A percentile compares a stretch with the other conserved stretches of the same genome.
Evolutionary conservation across 768 basidiomycete species (phyloP).

Genomic region (Boletus insuetus): DNA sequence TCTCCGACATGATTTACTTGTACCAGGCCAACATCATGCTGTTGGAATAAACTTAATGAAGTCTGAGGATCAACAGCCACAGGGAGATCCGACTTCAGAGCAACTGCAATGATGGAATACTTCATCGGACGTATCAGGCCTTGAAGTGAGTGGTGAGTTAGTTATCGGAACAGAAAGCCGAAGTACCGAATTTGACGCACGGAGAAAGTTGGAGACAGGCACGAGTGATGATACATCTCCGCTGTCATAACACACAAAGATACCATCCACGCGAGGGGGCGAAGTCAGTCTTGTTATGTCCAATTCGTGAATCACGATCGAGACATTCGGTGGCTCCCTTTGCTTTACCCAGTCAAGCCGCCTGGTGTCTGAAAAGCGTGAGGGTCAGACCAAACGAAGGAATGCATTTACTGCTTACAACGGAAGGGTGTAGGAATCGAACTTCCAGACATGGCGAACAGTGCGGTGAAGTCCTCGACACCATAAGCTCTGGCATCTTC

Average conservation of each 20-base stretch:
- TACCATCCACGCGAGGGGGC: conserved; percentile 66
- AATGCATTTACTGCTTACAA: conserved; percentile 32
- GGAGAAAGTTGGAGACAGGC: conserved; percentile 64
- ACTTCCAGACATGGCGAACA: conserved; percentile 33
- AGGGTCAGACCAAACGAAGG: conserved; percentile 10
- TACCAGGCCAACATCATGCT: conserved; percentile 75
- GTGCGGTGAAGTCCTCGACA: conserved; percentile 42
- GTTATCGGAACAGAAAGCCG: conserved; percentile 5
- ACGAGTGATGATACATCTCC: conserved; percentile 58
- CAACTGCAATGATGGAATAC: conserved; percentile 71
- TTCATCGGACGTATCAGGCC: conserved; percentile 57
- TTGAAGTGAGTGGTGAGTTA: conserved; percentile 30
- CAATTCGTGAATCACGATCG: conserved; percentile 54
- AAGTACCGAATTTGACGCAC: conserved; percentile 45
- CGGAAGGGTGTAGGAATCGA: conserved; percentile 36
- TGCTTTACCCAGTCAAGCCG: conserved; percentile 33
- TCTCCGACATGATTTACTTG: conserved; percentile 62
- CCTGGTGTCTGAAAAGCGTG: conserved; percentile 34
- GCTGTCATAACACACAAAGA: conserved; percentile 85
- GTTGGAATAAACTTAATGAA: conserved; percentile 48
- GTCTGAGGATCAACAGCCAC: conserved; percentile 54
- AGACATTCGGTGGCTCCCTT: conserved; percentile 41
- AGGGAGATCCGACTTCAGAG: conserved; percentile 80
- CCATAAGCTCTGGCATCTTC: conserved; percentile 69
- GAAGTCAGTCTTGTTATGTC: conserved; percentile 54